phyloP scores from a whole-genome alignment of 2,329 filamentous ascomycete species.

The Microsporum ferrugineum region DNA sequence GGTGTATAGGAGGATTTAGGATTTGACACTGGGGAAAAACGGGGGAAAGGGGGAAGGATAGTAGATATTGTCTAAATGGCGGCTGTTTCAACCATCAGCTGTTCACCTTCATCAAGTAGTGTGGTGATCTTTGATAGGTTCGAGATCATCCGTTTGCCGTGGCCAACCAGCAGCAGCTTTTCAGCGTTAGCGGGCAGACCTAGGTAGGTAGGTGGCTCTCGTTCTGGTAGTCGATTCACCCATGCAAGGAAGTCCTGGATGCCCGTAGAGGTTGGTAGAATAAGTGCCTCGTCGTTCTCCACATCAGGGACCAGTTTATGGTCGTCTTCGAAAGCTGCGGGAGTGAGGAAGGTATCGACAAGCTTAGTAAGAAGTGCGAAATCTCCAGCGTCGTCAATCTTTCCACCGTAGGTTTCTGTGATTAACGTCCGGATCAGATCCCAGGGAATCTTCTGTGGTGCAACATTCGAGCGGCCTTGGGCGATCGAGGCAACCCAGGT shows the following conservation, averaged over 20 bases:
- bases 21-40: neutral
- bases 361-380: slow-evolving; percentile 62
- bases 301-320: slow-evolving; percentile 71
- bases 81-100: slow-evolving; percentile 60
- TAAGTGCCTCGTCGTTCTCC: slow-evolving; percentile 50
- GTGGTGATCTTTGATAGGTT: slow-evolving; percentile 78
- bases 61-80: slow-evolving; percentile 9
- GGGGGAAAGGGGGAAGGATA: neutral
- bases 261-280: slow-evolving; percentile 67
- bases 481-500: slow-evolving; percentile 80
- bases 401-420: slow-evolving; percentile 92
- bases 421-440: slow-evolving; percentile 85
- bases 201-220: slow-evolving; percentile 90
- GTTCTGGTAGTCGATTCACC: slow-evolving; percentile 85
- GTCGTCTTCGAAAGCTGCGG: slow-evolving; percentile 80
- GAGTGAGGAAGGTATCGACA: slow-evolving; percentile 68
- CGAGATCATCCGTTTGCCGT: slow-evolving; percentile 71
- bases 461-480: slow-evolving; percentile 79
- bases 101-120: slow-evolving; percentile 86
- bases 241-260: slow-evolving; percentile 79
- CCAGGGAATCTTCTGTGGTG: slow-evolving; percentile 90
- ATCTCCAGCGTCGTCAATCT: slow-evolving; percentile 85
- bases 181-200: slow-evolving; percentile 91
- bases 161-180: slow-evolving; percentile 80
- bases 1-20: neutral